A percentile compares a stretch with the other conserved stretches of the same genome.
These are phyloP conservation scores for Chondrostereum purpureum DNA, from an alignment of 1,284 basidiomycete genomes.

Conservation along the genomic window DNA sequence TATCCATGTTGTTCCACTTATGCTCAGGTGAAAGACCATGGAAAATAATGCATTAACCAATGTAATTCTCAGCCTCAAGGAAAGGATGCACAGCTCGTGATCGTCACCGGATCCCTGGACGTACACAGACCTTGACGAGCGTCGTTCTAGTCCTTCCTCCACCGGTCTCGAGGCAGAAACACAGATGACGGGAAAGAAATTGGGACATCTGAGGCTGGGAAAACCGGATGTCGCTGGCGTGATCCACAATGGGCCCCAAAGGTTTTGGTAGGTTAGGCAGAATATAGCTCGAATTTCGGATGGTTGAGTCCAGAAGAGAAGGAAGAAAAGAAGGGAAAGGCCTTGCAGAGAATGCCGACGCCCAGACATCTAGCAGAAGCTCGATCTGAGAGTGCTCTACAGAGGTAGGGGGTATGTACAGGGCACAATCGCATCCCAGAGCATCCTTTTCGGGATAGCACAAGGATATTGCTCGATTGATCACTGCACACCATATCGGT, in stretches of 20 bases:
- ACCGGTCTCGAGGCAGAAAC: slow-evolving; percentile 71
- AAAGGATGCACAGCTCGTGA: slow-evolving; percentile 64
- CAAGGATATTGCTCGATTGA: slow-evolving; percentile 66
- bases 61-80: neutral
- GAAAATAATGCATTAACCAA: too few species aligned
- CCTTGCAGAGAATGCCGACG: slow-evolving; percentile 49
- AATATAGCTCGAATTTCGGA: slow-evolving; percentile 42
- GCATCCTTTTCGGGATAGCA: slow-evolving; percentile 22
- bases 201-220: slow-evolving; percentile 27
- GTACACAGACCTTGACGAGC: slow-evolving; percentile 63
- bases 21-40: slow-evolving; percentile 67
- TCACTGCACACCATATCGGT: slow-evolving; percentile 95
- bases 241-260: slow-evolving; percentile 64
- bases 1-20: slow-evolving; percentile 60
- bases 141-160: slow-evolving; percentile 49
- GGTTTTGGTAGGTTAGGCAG: slow-evolving; percentile 44
- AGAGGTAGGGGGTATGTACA: slow-evolving; percentile 61
- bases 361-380: slow-evolving; percentile 57
- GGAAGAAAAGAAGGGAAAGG: neutral
- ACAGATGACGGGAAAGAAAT: slow-evolving; percentile 66
- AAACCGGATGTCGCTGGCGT: slow-evolving; percentile 47
- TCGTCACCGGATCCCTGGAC: slow-evolving; percentile 89
- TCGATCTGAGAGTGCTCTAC: slow-evolving; percentile 78
- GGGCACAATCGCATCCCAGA: slow-evolving; percentile 40
- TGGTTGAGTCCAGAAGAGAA: neutral